These are phyloP conservation scores for Petunia axillaris DNA, from an alignment of 257 asterid species.

Conservation along the genomic window DNA sequence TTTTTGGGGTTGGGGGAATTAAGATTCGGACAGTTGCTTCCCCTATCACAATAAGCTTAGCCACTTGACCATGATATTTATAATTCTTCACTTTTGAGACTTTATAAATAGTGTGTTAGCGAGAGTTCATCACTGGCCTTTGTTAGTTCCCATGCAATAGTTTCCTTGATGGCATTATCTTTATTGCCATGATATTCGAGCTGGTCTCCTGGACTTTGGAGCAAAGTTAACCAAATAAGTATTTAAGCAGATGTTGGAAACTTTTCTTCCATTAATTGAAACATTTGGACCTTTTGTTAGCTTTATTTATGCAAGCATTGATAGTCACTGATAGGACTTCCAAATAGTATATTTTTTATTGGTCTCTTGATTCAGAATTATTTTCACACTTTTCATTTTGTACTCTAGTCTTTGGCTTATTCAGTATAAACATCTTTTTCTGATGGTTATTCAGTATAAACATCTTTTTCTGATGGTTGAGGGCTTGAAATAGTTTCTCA, in stretches of 20 bases:
- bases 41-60: background rate
- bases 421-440: background rate
- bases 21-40: background rate
- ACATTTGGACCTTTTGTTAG: background rate
- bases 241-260: background rate
- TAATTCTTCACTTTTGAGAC: background rate
- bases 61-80: background rate
- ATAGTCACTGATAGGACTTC: background rate
- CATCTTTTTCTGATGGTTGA: background rate
- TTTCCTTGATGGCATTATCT: too few relatives aligned
- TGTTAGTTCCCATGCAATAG: too few relatives aligned
- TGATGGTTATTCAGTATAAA: background rate
- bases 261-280: background rate
- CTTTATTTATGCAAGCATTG: background rate
- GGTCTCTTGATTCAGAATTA: too few relatives aligned
- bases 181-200: background rate
- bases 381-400: background rate
- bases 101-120: background rate
- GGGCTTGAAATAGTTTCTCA: background rate
- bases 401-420: background rate
- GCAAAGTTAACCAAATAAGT: background rate
- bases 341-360: too few relatives aligned
- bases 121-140: background rate
- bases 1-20: too few relatives aligned
- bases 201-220: background rate